These are phyloP conservation scores for Mycosarcoma mackinlayi DNA, from an alignment of 1,284 basidiomycete genomes.

Conservation along the genomic window DNA sequence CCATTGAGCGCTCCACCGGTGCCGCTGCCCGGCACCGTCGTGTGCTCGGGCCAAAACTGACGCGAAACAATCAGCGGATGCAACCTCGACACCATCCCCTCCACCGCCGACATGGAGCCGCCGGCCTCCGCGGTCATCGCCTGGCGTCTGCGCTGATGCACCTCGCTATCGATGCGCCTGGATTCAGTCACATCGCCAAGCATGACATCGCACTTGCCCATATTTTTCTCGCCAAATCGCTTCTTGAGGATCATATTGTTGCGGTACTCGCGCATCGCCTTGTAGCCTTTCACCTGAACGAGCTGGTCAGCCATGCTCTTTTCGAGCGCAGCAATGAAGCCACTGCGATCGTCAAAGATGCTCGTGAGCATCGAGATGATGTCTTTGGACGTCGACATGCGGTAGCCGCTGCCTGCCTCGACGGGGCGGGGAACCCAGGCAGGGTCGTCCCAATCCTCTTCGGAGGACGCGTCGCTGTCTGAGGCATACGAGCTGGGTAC, in stretches of 20 bases:
- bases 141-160: constrained; percentile 27
- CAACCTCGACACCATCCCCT: constrained; percentile 41
- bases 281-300: constrained; percentile 57
- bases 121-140: not conserved
- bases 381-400: constrained; percentile 58
- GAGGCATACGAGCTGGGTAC: constrained; percentile 18
- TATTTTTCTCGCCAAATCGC: constrained; percentile 60
- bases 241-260: constrained; percentile 66
- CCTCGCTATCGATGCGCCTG: constrained; percentile 42
- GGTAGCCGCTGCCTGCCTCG: constrained; percentile 58
- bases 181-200: constrained; percentile 62
- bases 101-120: constrained; percentile 10
- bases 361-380: constrained; percentile 64
- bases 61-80: constrained; percentile 62
- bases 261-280: constrained; percentile 57
- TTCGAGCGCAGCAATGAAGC: constrained; percentile 64
- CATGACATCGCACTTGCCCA: constrained; percentile 67
- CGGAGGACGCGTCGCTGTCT: constrained; percentile 42
- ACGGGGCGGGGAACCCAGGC: constrained; percentile 58
- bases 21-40: constrained; percentile 5
- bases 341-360: constrained; percentile 65
- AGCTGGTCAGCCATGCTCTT: constrained; percentile 63
- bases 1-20: not conserved
- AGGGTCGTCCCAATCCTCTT: constrained; percentile 49
- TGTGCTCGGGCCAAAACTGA: constrained; percentile 65